Conservation (phyloP, 2,329 filamentous ascomycete genomes). For the Cryphonectria japonica region DNA sequence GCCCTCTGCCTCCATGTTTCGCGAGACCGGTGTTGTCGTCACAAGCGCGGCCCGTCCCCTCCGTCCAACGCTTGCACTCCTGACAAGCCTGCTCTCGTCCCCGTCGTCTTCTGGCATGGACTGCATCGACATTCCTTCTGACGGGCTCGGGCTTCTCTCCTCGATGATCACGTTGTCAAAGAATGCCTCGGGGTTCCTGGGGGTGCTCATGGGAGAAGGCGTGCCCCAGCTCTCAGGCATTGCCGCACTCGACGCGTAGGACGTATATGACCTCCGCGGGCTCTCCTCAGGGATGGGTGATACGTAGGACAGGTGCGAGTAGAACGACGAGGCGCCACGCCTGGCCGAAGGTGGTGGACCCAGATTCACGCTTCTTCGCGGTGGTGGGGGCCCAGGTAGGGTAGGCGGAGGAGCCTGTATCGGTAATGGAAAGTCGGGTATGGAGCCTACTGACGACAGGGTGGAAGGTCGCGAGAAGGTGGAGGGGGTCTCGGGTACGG, state of each 20-base stretch:
- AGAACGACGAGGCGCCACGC: slow-evolving; percentile 65
- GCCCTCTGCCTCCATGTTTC: background rate
- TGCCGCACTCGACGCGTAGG: slow-evolving; percentile 72
- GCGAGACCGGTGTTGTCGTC: slow-evolving; percentile 34
- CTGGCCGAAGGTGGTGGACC: slow-evolving; percentile 65
- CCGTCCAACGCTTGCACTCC: slow-evolving; percentile 65
- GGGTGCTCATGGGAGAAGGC: slow-evolving; percentile 49
- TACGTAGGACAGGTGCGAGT: slow-evolving; percentile 68
- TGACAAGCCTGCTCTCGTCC: slow-evolving; percentile 61
- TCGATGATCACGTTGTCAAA: slow-evolving; percentile 56
- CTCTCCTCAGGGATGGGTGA: slow-evolving; percentile 78
- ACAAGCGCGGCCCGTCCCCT: slow-evolving; percentile 62
- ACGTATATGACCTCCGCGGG: slow-evolving; percentile 61
- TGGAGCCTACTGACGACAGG: slow-evolving; percentile 57
- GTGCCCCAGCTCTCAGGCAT: slow-evolving; percentile 71
- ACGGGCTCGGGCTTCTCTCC: slow-evolving; percentile 36
- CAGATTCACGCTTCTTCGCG: slow-evolving; percentile 55
- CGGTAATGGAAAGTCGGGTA: slow-evolving; percentile 62
- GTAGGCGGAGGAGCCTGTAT: slow-evolving; percentile 36
- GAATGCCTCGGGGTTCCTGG: slow-evolving; percentile 52
- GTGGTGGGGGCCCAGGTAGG: slow-evolving; percentile 35
- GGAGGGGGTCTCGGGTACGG: slow-evolving; percentile 52
- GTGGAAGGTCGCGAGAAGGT: slow-evolving; percentile 57
- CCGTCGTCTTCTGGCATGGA: slow-evolving; percentile 50
- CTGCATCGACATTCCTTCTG: slow-evolving; percentile 32